Evolutionary conservation across 345 rosid species (phyloP), one percentile per base, ranked within the genome.

Genomic region (Pistacia vera): DNA sequence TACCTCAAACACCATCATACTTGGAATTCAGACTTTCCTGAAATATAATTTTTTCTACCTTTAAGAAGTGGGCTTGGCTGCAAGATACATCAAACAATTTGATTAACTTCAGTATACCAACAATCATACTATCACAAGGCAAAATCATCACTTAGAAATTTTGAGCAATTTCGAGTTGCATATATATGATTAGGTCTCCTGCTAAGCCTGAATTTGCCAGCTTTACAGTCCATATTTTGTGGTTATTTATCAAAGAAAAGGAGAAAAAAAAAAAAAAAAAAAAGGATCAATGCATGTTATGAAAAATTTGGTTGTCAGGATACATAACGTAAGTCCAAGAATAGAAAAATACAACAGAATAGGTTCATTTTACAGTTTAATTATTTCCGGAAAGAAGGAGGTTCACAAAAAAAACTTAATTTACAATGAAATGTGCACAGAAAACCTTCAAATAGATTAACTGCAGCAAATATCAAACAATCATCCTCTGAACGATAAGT

Each of bases 1-100:
- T 74, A 92, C 98, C 96, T 92, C 89, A 79, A 94, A 91, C 64
- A 94, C 97, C 91, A 90, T 83, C 74, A 94, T 90, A 59, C 81
- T 71, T 94, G 98, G 77, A 81, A 88, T 73, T 89, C 87, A 41
- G 98, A 94, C 84, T 92, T 88, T 20, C 94, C 96, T 92, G 86
- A 71, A 90, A 94, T 77, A 94, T 78, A 78, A 92, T 73, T 78
- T 84, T 85, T 81, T 94, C 97, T 11, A 92, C 88, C 81, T 94
- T 88, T 66, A 92, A 75, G 81, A 88, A 88, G 82, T 90, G 97
- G 70, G 98, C 94, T 83, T 94, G 91, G 66, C 98, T 94, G 84
- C 75, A 89, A 77, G 72, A 56, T 35, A 69, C 69, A 73, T 55
- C 65, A 36, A 58, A 2, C 18, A 64, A 25, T 35, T 48, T 77